Evolutionary conservation across 257 asterid genomes (phyloP), one percentile per base, ranked within the genome.

Genomic region (Orobanche coerulescens): DNA sequence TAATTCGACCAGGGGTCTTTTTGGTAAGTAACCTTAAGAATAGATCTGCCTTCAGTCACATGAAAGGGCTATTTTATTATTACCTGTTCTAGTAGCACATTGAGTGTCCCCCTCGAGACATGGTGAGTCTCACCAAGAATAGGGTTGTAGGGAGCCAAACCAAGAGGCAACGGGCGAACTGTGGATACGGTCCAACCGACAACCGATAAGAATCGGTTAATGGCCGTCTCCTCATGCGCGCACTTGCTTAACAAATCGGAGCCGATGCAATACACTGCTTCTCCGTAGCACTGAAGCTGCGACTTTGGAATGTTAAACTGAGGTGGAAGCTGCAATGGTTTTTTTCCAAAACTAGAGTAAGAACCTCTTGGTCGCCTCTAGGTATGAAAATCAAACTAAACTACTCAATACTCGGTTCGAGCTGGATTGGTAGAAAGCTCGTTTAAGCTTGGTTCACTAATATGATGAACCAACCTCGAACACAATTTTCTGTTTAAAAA

Each of bases 91-190:
- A 88, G 56, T 1, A 92, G 65, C 9, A 92, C 94, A 59, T 88
- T 86, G 26, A 92, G 75, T 12, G 80, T 67, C 13, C 77, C 82
- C 42, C 52, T 71, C 3, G 95, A 84, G 61, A 84, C 95, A 66
- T 92, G 95, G 68, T 92, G 98, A 64, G 96, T 88, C 68, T 92
- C 98, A 30, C 98, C 98, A 26, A 92, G 95, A 18, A 88, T 57
- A 11, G 98, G 93, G 77, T 92, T 92, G 63, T 79, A 92, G 1
- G 98, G 98, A 22, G 93, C 94, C 58, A 86, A 63, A 1, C 96
- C 98, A n/a, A 92, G 88, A 34, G 64, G 24, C 59, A 86, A 65
- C 0, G 96, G 96, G 0, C 98, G 82, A 11, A 72, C 1, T 1
- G 87, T 85, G 19, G 96, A 92, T 54, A 88, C 70, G 77, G 80